phyloP scores from a whole-genome alignment of 768 basidiomycete species.

The Tricholoma terreum region DNA sequence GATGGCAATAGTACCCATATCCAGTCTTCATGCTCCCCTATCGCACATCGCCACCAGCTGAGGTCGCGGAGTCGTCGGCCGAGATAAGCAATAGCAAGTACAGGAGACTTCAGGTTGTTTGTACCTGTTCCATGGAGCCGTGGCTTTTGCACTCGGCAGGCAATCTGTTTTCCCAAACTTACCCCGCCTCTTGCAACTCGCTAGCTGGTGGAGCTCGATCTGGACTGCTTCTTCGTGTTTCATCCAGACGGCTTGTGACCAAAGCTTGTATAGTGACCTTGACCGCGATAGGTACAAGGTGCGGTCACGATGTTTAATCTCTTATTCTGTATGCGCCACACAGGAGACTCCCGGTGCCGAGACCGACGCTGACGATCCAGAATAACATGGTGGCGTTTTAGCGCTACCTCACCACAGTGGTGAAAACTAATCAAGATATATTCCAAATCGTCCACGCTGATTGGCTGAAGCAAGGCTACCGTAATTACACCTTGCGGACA shows the following conservation, averaged over 20 bases:
- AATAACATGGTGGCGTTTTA: too few relatives aligned
- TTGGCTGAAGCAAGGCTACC: not conserved
- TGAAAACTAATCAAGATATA: not conserved
- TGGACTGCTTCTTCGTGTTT: not conserved
- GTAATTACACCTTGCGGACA: too few relatives aligned
- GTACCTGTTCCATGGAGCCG: not conserved
- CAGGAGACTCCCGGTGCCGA: too few relatives aligned
- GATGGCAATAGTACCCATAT: not conserved
- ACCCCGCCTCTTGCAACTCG: not conserved
- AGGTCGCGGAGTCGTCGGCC: not conserved
- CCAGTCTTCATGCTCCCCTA: not conserved
- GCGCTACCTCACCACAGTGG: too few relatives aligned
- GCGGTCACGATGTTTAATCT: too few relatives aligned
- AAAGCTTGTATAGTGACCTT: not conserved
- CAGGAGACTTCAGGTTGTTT: too few relatives aligned
- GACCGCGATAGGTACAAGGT: too few relatives aligned
- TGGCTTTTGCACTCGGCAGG: not conserved
- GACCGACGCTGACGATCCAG: too few relatives aligned
- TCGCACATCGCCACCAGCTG: not conserved
- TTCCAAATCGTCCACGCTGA: not conserved
- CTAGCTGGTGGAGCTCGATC: not conserved
- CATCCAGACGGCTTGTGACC: not conserved
- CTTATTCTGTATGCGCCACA: too few relatives aligned
- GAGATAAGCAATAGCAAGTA: not conserved
- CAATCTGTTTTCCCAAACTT: not conserved